Evolutionary conservation across 805 yeast species (phyloP).

Genomic region (Kluyveromyces starmeri): DNA sequence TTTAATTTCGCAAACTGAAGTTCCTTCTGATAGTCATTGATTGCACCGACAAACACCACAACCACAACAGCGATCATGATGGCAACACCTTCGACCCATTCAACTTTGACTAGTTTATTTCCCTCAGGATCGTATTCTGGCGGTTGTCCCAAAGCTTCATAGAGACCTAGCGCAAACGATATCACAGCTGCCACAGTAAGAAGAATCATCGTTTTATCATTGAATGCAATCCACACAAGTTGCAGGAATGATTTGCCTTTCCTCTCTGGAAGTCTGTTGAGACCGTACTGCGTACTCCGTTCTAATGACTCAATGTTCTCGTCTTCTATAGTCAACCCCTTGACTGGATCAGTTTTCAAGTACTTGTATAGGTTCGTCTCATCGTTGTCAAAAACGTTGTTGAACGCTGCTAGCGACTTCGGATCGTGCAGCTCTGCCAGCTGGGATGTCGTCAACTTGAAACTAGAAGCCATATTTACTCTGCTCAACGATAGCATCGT

Average conservation of each 20-base stretch:
- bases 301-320: constrained; percentile 8
- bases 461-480: constrained; percentile 2
- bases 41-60: constrained; percentile 88
- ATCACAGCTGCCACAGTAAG: constrained; percentile 80
- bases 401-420: constrained; percentile 22
- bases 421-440: constrained; percentile 26
- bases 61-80: constrained; percentile 84
- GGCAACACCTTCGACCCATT: constrained; percentile 99
- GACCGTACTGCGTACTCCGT: constrained; percentile 44
- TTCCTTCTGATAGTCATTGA: constrained; percentile 95
- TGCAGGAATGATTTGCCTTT: constrained; percentile 57
- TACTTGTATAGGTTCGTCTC: constrained; percentile 13
- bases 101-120: constrained; percentile 67
- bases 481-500: constrained; percentile 3
- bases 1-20: constrained; percentile 83
- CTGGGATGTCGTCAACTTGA: constrained; percentile 14
- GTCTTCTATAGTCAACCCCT: constrained; percentile 18
- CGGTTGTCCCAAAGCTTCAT: constrained; percentile 84
- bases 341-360: constrained; percentile 16
- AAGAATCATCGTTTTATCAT: constrained; percentile 83
- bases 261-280: constrained; percentile 62
- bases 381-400: constrained; percentile 17
- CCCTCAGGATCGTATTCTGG: constrained; percentile 74
- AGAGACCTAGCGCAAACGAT: constrained; percentile 82
- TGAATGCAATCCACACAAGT: constrained; percentile 74